A percentile compares a stretch with the other conserved stretches of the same genome.
Evolutionary conservation across 2,329 filamentous ascomycete species (phyloP).

Genomic region (Phialophora verrucosa): DNA sequence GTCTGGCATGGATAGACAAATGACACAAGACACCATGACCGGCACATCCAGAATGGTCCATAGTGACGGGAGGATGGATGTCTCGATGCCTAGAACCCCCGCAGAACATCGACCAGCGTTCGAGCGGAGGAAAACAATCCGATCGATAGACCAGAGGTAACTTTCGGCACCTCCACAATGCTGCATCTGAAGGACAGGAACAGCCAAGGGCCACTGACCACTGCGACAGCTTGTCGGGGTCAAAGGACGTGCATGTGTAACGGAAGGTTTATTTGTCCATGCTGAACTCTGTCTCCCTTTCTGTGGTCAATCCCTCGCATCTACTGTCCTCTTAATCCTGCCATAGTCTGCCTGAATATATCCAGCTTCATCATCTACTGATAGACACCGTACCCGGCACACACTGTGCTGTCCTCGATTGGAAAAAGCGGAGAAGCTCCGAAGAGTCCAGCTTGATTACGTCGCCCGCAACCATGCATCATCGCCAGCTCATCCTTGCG

Average conservation of each 20-base stretch:
- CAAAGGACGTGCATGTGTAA: background rate
- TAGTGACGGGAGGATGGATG: too few relatives aligned
- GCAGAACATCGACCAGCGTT: background rate
- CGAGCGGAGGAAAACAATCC: background rate
- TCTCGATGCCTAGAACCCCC: too few relatives aligned
- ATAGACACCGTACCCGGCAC: background rate
- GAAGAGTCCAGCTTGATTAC: background rate
- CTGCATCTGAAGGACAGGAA: background rate
- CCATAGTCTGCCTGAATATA: background rate
- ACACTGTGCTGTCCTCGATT: background rate
- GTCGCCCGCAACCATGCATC: constrained; percentile 16
- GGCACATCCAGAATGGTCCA: too few relatives aligned
- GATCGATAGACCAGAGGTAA: background rate
- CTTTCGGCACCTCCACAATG: constrained; percentile 4
- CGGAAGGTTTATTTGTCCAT: background rate
- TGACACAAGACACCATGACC: too few relatives aligned
- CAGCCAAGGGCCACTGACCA: background rate
- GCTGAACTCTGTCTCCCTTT: background rate
- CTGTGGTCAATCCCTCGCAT: background rate
- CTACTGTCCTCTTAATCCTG: background rate
- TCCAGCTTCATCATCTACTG: background rate
- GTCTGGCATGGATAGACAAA: too few relatives aligned
- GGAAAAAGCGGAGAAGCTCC: constrained; percentile 4
- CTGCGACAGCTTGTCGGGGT: background rate
- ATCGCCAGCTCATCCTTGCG: constrained; percentile 25